These are phyloP conservation scores for Fusarium sp. DNA, from an alignment of 2,329 filamentous ascomycete species.

Conservation along the genomic window DNA sequence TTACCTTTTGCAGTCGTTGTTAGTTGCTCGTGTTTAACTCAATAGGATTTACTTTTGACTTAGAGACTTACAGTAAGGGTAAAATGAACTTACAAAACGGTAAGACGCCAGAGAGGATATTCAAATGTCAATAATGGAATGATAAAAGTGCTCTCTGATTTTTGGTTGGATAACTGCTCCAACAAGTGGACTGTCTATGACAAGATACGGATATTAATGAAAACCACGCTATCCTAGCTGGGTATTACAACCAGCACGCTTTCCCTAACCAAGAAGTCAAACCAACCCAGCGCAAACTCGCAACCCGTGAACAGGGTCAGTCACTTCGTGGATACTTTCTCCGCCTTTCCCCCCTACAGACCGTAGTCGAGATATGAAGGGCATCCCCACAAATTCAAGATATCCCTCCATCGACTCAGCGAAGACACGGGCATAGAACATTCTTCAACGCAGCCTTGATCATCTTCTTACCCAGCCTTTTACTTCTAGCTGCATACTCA, in stretches of 20 bases:
- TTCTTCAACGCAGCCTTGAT: neutral
- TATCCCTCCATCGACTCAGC: neutral
- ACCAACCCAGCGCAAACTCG: too few species aligned
- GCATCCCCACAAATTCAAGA: too few species aligned
- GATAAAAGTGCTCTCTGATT: too few species aligned
- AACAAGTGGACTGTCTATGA: neutral
- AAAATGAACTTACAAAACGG: too few species aligned
- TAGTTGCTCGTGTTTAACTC: too few species aligned
- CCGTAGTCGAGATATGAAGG: neutral
- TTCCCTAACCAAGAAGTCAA: neutral
- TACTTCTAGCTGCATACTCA: neutral
- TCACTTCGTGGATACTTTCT: neutral
- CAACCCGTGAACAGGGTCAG: too few species aligned
- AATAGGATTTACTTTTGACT: too few species aligned
- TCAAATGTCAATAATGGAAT: too few species aligned
- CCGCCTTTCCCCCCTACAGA: neutral
- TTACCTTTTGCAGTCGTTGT: too few species aligned
- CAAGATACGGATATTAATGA: neutral
- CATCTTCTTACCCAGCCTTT: constrained; percentile 1
- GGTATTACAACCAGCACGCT: neutral
- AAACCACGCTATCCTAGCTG: neutral
- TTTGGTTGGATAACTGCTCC: too few species aligned
- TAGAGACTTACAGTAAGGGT: too few species aligned
- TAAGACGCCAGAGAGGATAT: too few species aligned
- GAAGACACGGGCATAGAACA: constrained; percentile 4